A percentile compares a stretch with the other conserved stretches of the same genome.
phyloP scores from a whole-genome alignment of 208 protist species.

The Trypanosoma melophagium region DNA sequence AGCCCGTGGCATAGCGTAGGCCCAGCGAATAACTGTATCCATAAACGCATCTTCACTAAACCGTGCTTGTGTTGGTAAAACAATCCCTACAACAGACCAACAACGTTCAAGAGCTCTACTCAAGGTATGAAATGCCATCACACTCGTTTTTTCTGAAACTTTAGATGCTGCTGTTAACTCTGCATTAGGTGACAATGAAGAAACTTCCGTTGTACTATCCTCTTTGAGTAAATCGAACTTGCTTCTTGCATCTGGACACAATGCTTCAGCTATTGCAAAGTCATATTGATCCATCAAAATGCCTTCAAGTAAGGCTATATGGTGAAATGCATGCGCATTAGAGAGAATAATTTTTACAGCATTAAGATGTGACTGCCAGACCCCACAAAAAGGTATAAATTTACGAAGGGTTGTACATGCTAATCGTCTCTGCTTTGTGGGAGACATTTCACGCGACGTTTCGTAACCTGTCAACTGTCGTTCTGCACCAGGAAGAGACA shows the following conservation, averaged over 20 bases:
- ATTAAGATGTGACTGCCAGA: conserved; percentile 19
- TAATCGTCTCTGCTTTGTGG: conserved; percentile 9
- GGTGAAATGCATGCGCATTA: conserved; percentile 22
- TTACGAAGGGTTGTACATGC: conserved; percentile 16
- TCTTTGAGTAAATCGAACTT: conserved; percentile 26
- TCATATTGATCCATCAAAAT: conserved; percentile 22
- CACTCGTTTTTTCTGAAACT: conserved; percentile 15
- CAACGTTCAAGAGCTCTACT: conserved; percentile 39
- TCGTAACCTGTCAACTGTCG: neutral
- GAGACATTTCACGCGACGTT: neutral
- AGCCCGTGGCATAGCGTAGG: conserved; percentile 31
- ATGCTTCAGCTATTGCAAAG: neutral
- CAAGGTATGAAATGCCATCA: conserved; percentile 42
- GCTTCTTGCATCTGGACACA: conserved; percentile 4
- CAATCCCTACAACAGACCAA: conserved; percentile 35
- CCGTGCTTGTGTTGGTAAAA: conserved; percentile 16
- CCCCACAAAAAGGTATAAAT: conserved; percentile 22
- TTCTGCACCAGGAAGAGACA: conserved; percentile 16
- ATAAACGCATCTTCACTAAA: conserved; percentile 55
- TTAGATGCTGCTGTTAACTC: conserved; percentile 11
- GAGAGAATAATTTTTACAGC: conserved; percentile 18
- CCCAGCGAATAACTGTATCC: conserved; percentile 46
- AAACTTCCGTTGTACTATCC: conserved; percentile 1
- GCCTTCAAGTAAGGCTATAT: conserved; percentile 30
- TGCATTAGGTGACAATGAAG: conserved; percentile 29